Conservation (phyloP, 495 filamentous ascomycete genomes). For the Penicillium argentinense region DNA sequence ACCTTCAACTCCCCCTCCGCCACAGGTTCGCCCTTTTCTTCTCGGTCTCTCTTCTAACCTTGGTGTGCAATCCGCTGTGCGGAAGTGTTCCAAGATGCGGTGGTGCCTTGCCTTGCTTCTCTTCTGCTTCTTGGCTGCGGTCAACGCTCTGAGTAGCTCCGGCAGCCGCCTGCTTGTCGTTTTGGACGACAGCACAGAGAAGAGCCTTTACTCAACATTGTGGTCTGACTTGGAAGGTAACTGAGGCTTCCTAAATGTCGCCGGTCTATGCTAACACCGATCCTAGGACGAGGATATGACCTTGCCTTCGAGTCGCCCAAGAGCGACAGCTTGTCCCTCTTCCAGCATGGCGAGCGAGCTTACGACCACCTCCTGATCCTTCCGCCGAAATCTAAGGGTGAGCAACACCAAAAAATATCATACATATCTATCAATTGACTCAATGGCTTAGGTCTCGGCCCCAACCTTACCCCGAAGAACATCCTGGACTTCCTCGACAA, state of each 20-base stretch:
- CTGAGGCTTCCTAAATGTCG: slow-evolving; percentile 1
- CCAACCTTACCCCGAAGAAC: slow-evolving; percentile 78
- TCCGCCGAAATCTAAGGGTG: slow-evolving; percentile 85
- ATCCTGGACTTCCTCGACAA: slow-evolving; percentile 90
- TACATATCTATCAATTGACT: slow-evolving; percentile 27
- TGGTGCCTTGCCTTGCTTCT: slow-evolving; percentile 70
- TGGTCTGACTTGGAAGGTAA: slow-evolving; percentile 78
- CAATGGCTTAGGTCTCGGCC: slow-evolving; percentile 68
- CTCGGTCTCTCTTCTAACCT: slow-evolving; percentile 16
- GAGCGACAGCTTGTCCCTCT: slow-evolving; percentile 75
- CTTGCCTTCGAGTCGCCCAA: slow-evolving; percentile 83
- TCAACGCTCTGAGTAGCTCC: slow-evolving; percentile 74
- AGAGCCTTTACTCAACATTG: slow-evolving; percentile 77
- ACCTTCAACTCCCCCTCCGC: slow-evolving; percentile 21
- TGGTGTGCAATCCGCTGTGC: slow-evolving; percentile 38
- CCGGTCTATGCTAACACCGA: slow-evolving; percentile 16
- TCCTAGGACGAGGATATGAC: slow-evolving; percentile 76
- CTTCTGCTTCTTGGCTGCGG: slow-evolving; percentile 61
- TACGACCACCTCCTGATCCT: slow-evolving; percentile 91
- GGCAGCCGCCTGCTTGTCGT: slow-evolving; percentile 84
- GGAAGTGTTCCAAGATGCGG: slow-evolving; percentile 61
- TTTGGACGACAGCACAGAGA: slow-evolving; percentile 77
- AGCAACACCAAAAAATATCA: slow-evolving; percentile 1
- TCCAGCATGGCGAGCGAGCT: slow-evolving; percentile 79
- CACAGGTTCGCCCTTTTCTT: slow-evolving; percentile 16